A percentile compares a stretch with the other conserved stretches of the same genome.
phyloP scores from a whole-genome alignment of 352 stramenopile species.

The Phytophthora crassamura region DNA sequence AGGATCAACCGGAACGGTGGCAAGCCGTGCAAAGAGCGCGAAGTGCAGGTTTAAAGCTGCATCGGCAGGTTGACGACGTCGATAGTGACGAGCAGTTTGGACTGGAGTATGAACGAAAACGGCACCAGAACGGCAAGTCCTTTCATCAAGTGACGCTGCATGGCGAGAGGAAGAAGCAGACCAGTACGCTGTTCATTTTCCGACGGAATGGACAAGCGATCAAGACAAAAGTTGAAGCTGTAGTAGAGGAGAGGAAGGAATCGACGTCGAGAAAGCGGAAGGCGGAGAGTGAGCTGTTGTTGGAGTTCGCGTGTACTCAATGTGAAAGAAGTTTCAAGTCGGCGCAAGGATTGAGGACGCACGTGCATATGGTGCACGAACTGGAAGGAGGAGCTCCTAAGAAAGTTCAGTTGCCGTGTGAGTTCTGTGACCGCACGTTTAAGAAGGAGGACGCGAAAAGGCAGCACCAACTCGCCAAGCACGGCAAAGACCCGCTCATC shows the following conservation, averaged over 20 bases:
- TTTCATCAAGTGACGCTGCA: constrained; percentile 83
- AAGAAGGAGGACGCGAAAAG: constrained; percentile 76
- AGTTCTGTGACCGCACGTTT: constrained; percentile 67
- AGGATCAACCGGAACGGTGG: constrained; percentile 83
- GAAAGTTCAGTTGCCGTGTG: constrained; percentile 44
- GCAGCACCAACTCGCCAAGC: constrained; percentile 83
- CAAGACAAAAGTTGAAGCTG: neutral
- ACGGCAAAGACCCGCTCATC: constrained; percentile 79
- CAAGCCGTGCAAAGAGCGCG: constrained; percentile 59
- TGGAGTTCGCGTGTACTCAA: constrained; percentile 51
- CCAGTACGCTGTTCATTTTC: constrained; percentile 75
- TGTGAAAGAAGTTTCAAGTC: constrained; percentile 79
- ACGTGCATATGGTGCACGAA: constrained; percentile 89
- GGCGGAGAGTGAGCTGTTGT: constrained; percentile 32
- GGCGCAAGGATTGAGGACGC: constrained; percentile 72
- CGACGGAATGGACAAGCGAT: constrained; percentile 6
- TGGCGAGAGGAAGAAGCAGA: constrained; percentile 71
- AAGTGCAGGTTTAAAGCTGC: constrained; percentile 51
- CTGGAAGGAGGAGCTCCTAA: constrained; percentile 38
- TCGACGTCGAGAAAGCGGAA: constrained; percentile 45
- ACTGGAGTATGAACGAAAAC: constrained; percentile 80
- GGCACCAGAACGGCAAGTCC: constrained; percentile 89
- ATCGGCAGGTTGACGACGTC: constrained; percentile 56
- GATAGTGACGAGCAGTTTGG: constrained; percentile 44
- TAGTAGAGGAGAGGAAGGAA: neutral